These are phyloP conservation scores for Penicillium bovifimosum DNA, from an alignment of 495 filamentous ascomycete genomes.

Conservation along the genomic window DNA sequence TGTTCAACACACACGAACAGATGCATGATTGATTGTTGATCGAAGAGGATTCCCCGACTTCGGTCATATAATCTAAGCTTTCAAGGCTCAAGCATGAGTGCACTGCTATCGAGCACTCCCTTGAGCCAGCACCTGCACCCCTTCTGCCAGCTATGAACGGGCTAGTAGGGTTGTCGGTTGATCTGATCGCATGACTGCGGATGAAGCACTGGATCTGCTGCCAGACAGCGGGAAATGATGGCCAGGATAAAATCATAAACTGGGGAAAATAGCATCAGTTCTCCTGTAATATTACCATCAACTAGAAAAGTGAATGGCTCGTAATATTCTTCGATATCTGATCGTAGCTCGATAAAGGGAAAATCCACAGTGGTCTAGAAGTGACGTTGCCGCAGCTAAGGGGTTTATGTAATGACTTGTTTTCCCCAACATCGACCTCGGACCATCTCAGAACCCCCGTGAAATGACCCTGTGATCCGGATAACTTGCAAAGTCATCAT, in stretches of 20 bases:
- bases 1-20: too few relatives aligned
- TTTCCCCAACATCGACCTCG: slow-evolving; percentile 21
- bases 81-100: too few relatives aligned
- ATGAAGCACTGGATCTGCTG: background rate
- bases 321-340: background rate
- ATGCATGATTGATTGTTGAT: too few relatives aligned
- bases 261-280: too few relatives aligned
- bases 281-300: too few relatives aligned
- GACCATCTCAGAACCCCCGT: slow-evolving; percentile 5
- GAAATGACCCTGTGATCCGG: slow-evolving; percentile 5
- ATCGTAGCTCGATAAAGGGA: background rate
- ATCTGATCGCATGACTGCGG: background rate
- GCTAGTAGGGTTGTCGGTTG: too few relatives aligned
- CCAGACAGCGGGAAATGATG: background rate
- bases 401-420: slow-evolving; percentile 24
- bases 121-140: too few relatives aligned
- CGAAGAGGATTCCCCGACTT: too few relatives aligned
- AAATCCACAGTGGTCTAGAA: background rate
- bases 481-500: background rate
- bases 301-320: background rate
- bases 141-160: too few relatives aligned
- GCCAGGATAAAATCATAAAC: too few relatives aligned
- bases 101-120: too few relatives aligned
- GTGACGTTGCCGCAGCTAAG: background rate
- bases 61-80: too few relatives aligned